These are phyloP conservation scores for Aspergillus chevalieri DNA, from an alignment of 2,329 filamentous ascomycete species.

Conservation along the genomic window DNA sequence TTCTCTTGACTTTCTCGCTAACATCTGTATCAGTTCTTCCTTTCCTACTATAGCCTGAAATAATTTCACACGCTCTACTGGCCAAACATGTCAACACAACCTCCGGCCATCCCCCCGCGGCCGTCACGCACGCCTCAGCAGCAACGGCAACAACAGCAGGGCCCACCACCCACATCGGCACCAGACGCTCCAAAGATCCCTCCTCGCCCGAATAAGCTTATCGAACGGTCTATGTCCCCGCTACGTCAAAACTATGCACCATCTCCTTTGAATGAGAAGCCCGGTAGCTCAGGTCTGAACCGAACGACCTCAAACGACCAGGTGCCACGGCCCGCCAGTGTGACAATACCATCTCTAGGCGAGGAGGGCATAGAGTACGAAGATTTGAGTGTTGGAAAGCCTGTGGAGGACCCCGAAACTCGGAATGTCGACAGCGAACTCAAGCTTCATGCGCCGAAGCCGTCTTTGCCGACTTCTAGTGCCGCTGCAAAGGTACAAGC, in stretches of 20 bases:
- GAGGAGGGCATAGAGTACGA: slow-evolving; percentile 89
- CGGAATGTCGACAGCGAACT: slow-evolving; percentile 73
- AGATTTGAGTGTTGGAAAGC: slow-evolving; percentile 46
- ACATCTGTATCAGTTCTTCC: background rate
- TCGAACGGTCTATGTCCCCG: slow-evolving; percentile 72
- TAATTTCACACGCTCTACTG: background rate
- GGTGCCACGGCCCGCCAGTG: slow-evolving; percentile 62
- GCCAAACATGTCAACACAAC: slow-evolving; percentile 36
- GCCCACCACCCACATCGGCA: slow-evolving; percentile 34
- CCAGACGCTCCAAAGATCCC: slow-evolving; percentile 64
- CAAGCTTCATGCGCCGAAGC: slow-evolving; percentile 82
- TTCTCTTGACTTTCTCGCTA: background rate
- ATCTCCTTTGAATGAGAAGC: slow-evolving; percentile 73
- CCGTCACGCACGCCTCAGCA: slow-evolving; percentile 51
- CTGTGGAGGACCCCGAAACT: slow-evolving; percentile 56
- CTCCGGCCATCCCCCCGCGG: slow-evolving; percentile 57
- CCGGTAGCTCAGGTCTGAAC: slow-evolving; percentile 36
- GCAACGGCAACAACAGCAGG: slow-evolving; percentile 41
- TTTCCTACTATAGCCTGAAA: background rate
- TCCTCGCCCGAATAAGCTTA: slow-evolving; percentile 63
- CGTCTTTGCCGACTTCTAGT: slow-evolving; percentile 72
- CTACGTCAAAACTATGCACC: slow-evolving; percentile 72
- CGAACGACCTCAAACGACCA: slow-evolving; percentile 31
- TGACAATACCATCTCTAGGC: slow-evolving; percentile 76
- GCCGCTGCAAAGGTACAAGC: slow-evolving; percentile 76